Evolutionary conservation across 805 yeast genomes (phyloP).

Genomic region (Candida peoriensis): DNA sequence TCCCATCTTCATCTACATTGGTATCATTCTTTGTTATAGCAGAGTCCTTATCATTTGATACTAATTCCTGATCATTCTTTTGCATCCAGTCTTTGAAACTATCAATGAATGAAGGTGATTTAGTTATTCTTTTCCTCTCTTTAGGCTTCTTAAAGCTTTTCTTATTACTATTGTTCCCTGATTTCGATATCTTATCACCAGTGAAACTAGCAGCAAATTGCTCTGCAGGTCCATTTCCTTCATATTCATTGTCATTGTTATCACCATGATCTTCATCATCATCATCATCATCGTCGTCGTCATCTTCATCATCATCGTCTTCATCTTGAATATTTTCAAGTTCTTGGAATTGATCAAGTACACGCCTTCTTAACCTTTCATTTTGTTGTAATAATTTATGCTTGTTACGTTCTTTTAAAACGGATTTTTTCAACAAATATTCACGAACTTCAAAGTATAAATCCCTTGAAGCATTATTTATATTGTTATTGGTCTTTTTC

Average conservation of each 20-base stretch:
- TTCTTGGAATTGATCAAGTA: no score
- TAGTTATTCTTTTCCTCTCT: conserved; percentile 7
- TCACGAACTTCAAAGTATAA: conserved; percentile 82
- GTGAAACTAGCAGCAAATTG: conserved; percentile 53
- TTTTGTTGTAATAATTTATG: no score
- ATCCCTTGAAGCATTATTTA: conserved; percentile 73
- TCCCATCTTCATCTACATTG: no score
- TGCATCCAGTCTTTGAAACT: conserved; percentile 31
- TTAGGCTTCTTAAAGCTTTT: no score
- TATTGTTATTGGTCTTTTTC: conserved; percentile 64
- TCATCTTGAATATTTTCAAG: conserved; percentile 7
- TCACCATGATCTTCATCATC: conserved; percentile 28
- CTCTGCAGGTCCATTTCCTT: conserved; percentile 19
- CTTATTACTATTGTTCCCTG: conserved; percentile 3
- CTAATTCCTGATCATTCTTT: conserved; percentile 19
- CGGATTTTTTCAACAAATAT: conserved; percentile 47
- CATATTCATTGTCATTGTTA: conserved; percentile 10
- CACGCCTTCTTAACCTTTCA: no score
- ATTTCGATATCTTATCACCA: conserved; percentile 41
- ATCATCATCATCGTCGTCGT: conserved; percentile 12
- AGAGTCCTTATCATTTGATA: not conserved
- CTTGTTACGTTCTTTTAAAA: conserved; percentile 16
- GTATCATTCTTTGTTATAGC: conserved; percentile 2
- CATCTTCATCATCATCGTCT: conserved; percentile 27
- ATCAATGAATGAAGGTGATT: conserved; percentile 24